Evolutionary conservation across 164 flowering plant genomes (phyloP).

Genomic region (Liquidambar formosana): DNA sequence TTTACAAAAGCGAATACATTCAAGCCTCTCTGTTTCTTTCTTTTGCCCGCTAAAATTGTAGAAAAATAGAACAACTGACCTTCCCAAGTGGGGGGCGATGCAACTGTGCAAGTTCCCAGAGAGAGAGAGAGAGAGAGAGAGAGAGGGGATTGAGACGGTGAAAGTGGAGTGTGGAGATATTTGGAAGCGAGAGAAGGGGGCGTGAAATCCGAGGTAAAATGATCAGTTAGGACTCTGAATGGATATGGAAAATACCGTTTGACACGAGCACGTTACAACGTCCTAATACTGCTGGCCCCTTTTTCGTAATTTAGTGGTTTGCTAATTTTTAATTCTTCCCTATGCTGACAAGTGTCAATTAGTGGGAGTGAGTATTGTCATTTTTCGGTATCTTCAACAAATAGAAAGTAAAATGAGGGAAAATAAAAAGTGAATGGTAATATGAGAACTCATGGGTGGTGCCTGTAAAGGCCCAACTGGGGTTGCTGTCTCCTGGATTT

Average conservation of each 20-base stretch:
- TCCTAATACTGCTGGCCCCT: no score
- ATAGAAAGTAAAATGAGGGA: no score
- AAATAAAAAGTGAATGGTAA: no score
- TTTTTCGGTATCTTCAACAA: no score
- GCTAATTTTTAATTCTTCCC: no score
- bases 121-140: slow-evolving; percentile 1
- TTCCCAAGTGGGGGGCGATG: not conserved
- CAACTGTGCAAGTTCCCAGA: not conserved
- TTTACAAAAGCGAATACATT: not conserved
- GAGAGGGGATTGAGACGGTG: not conserved
- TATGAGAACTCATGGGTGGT: no score
- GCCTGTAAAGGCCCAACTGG: no score
- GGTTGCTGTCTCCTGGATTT: no score
- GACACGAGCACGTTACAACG: not conserved
- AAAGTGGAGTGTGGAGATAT: not conserved
- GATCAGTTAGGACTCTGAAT: not conserved
- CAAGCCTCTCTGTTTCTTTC: no score
- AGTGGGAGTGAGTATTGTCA: no score
- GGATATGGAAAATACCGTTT: not conserved
- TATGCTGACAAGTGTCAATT: no score
- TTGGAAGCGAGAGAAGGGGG: not conserved
- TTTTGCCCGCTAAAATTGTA: not conserved
- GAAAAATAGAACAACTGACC: not conserved
- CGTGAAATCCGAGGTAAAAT: not conserved
- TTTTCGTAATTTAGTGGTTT: no score